These are phyloP conservation scores for Acanthamoeba rhysodes DNA, from an alignment of 208 protist genomes.

Conservation along the genomic window DNA sequence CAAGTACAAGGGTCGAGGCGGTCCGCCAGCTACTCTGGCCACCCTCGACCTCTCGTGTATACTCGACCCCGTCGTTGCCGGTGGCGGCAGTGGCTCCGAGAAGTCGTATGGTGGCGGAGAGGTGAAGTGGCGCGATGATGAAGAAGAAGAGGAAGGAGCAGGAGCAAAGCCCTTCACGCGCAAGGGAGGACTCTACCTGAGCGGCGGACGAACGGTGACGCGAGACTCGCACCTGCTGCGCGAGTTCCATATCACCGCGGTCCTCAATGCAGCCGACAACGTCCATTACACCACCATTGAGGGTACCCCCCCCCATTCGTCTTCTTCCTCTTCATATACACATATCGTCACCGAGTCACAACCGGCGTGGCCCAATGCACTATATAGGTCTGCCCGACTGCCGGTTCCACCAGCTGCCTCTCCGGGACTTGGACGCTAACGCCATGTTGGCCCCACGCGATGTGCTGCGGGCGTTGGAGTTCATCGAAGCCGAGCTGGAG, in stretches of 20 bases:
- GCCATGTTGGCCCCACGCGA: neutral
- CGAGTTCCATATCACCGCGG: conserved; percentile 42
- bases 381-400: conserved; percentile 3
- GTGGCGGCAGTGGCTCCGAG: neutral
- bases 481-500: conserved; percentile 19
- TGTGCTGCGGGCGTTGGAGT: conserved; percentile 25
- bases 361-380: no score
- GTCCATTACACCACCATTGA: neutral
- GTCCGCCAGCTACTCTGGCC: neutral
- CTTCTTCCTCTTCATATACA: no score
- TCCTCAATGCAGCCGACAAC: conserved; percentile 38
- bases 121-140: neutral
- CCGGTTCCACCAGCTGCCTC: neutral
- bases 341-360: no score
- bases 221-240: conserved; percentile 17
- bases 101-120: neutral
- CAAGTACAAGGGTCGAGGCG: neutral
- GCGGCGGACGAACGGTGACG: conserved; percentile 46
- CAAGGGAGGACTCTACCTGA: conserved; percentile 24
- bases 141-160: neutral
- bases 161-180: neutral
- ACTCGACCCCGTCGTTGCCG: neutral
- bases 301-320: neutral
- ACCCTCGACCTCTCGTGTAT: neutral
- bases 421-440: conserved; percentile 20